Base-by-base conservation (phyloP, 2,329 filamentous ascomycete genomes). In the Raffaelea arxii region DNA sequence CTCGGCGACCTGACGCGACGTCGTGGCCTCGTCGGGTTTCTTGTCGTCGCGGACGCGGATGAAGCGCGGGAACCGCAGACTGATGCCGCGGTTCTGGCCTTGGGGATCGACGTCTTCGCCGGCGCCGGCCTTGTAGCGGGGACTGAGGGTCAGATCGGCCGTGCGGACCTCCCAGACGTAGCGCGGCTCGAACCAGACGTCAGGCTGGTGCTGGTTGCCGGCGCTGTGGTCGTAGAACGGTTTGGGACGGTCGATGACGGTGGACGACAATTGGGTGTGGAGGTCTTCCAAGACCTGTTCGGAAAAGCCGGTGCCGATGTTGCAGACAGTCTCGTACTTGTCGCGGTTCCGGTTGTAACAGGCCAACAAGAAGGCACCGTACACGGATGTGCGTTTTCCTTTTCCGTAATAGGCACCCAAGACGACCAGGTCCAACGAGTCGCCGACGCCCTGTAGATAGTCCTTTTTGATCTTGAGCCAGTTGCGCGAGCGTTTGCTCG, bases 401-500 rank as follows among this genome's bases (percentile, higher is more conserved):
- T 85, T 90, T 58, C 92, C 92, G 64, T 86, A 79, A 70, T 98
- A 98, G 14, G 91, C 92, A 24, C 92, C 92, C 0, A 98, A 71
- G 1, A 98, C 92, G 27, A 98, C 92, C 3, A 98, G 82, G 59
- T 98, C 92, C 21, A 98, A 83, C 2, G 90, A 96, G 66, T 98
- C 92, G 44, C 92, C 92, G 2, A 96, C 82, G 44, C 91, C 91
- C 6, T 86, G 76, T 47, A 98, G 86, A 62, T 98, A 98, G 61
- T 98, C 92, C 61, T 98, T 98, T 66, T 98, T 98, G 66, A 97
- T 85, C 74, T 98, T 98, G 54, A 98, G 84, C 92, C 92, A 98
- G 61, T 98, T 98, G 49, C 92, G 86, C 65, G 87, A 94, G 53
- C 92, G 84, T 63, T 94, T 95, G 58, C 87, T 94, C 19, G 92